Evolutionary conservation across 345 rosid species (phyloP).

Genomic region (Moricandia arvensis): DNA sequence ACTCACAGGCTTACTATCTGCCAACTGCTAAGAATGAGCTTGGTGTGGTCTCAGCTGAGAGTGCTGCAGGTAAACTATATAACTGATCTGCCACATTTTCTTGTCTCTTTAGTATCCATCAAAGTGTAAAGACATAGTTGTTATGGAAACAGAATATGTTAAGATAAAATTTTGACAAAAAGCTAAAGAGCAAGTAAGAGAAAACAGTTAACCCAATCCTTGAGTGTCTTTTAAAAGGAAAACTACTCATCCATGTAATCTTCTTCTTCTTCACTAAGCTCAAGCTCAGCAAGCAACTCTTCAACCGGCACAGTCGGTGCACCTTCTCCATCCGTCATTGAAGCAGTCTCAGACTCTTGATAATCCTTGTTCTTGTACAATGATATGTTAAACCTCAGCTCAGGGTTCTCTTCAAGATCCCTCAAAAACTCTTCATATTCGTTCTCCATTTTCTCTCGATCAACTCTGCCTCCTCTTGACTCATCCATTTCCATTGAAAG

Average conservation of each 20-base stretch:
- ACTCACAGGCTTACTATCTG: slow-evolving; percentile 87
- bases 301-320: slow-evolving; percentile 47
- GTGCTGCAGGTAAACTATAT: slow-evolving; percentile 80
- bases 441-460: slow-evolving; percentile 40
- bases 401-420: slow-evolving; percentile 60
- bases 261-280: slow-evolving; percentile 40
- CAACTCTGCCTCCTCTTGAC: slow-evolving; percentile 36
- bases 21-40: slow-evolving; percentile 90
- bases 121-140: no score
- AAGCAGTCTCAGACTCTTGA: slow-evolving; percentile 57
- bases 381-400: slow-evolving; percentile 49
- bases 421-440: slow-evolving; percentile 61
- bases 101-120: no score
- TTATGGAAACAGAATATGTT: no score
- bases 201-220: no score
- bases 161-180: no score
- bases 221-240: not conserved
- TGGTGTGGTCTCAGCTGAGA: slow-evolving; percentile 89
- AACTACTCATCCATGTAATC: slow-evolving; percentile 35
- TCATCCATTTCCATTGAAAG: slow-evolving; percentile 58
- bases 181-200: no score
- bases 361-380: slow-evolving; percentile 52
- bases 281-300: slow-evolving; percentile 59
- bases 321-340: slow-evolving; percentile 57
- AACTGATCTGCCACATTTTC: no score